These are phyloP conservation scores for Calvatia gigantea DNA, from an alignment of 768 basidiomycete genomes.

Conservation along the genomic window DNA sequence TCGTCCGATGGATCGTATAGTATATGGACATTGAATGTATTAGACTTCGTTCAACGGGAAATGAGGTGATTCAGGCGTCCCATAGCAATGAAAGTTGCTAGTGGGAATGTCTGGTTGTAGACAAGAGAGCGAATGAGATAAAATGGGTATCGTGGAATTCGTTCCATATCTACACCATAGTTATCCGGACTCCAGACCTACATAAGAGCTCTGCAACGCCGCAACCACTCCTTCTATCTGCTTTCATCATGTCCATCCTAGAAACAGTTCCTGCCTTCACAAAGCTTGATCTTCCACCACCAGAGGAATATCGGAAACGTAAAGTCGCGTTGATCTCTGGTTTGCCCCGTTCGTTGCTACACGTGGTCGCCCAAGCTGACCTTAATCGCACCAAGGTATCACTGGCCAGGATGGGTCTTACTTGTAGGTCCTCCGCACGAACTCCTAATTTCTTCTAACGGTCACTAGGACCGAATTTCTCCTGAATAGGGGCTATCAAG, in stretches of 20 bases:
- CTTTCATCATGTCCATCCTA: slow-evolving; percentile 33
- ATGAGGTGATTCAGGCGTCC: not conserved
- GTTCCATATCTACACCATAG: not conserved
- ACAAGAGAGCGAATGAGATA: not conserved
- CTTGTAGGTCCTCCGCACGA: slow-evolving; percentile 48
- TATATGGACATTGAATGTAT: not conserved
- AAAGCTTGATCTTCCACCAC: slow-evolving; percentile 59
- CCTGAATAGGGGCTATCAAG: slow-evolving; percentile 84
- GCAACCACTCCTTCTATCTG: slow-evolving; percentile 10
- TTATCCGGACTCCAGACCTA: not conserved
- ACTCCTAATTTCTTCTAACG: not conserved
- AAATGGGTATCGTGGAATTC: slow-evolving; percentile 6
- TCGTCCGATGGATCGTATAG: not conserved
- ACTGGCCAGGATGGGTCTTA: slow-evolving; percentile 98
- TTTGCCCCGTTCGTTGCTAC: slow-evolving; percentile 22
- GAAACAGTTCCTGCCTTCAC: slow-evolving; percentile 42
- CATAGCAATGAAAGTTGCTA: not conserved
- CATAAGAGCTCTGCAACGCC: not conserved
- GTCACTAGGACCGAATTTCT: slow-evolving; percentile 71
- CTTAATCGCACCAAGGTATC: slow-evolving; percentile 54
- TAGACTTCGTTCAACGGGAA: not conserved
- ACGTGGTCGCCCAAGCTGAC: not conserved
- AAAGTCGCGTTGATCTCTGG: slow-evolving; percentile 94
- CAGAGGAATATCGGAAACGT: slow-evolving; percentile 81
- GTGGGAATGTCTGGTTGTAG: not conserved